Base-by-base conservation (phyloP, 805 yeast genomes). In the Candida vartiovaarae region DNA sequence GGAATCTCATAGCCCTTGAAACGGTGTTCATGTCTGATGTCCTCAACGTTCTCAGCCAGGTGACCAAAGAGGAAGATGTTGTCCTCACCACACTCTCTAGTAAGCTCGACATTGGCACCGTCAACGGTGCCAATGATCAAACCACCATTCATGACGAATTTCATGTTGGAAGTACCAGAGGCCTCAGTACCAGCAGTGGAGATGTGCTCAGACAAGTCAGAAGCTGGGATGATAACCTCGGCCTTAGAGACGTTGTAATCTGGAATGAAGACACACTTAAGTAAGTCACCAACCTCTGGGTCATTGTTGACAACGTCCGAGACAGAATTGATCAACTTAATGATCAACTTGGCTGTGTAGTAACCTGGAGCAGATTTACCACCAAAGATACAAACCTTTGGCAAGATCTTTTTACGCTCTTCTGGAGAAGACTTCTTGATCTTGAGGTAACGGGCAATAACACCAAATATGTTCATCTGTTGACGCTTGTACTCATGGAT, bases 361-460 rank as follows among this genome's bases (percentile, higher is more conserved):
- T 89, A 89, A 52, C 97, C 97, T n/a, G 97, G 97, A 8, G 97
- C 97, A 47, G 95, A 84, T 67, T 90, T 89, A 61, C 97, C 97
- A 53, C 97, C 97, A 64, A 90, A 80, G 48, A 89, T 76, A 36
- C 80, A 75, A 44, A 85, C 93, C 60, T 83, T 85, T 47, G 96
- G 82, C 62, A 74, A 79, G 57, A 77, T 75, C 49, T 63, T 56
- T 37, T 72, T 69, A 57, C 84, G 71, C 65, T 87, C 83, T 44
- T 75, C 76, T 8, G 74, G 68, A 32, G 86, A 65, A 51, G 86
- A 70, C 38, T 75, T 69, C 68, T 88, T 88, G 64, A 89, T 81
- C 51, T 75, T 72, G 49, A 90, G 66, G 63, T 90, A 89, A 56
- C 96, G 74, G 71, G 82, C 72, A 57, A 90, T 86, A 26, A 85